Base-by-base conservation (phyloP, 257 asterid genomes). In the Plantago major region DNA sequence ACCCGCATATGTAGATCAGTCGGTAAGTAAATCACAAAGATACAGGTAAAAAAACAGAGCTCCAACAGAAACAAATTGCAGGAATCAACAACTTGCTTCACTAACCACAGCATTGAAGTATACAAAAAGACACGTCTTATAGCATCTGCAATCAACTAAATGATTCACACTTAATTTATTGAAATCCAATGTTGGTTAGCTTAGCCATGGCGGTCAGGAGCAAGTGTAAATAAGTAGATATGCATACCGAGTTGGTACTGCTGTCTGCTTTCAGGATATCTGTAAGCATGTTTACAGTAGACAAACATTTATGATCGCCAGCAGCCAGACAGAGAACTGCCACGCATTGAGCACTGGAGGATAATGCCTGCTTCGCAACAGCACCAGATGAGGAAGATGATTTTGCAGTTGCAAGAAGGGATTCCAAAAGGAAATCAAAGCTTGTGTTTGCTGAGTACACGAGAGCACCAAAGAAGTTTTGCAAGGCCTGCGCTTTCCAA, bases 261-360 rank as follows among this genome's bases (percentile, higher is more conserved):
- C 82, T 76, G 73, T 89, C 97, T 60, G 81, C 82, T 76, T 81
- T 93, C 82, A 93, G 71, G 73, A 90, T 87, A 64, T 87, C 87
- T 15, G 96, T 93, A 54, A 93, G 95, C 99, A 93, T 93, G 48
- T 79, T 74, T 62, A 93, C 97, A 26, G 97, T 93, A 33, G 95
- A 78, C 55, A 83, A 87, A 71, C 94, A 87, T 63, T 87, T 85
- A 55, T 73, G 48, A 57, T 82, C 81, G 49, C 95, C 99, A 2
- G 95, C 97, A 65, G 96, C 97, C 77, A 93, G 96, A 76, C 96
- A 89, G 67, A 93, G 94, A 74, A 89, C 99, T 51, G 99, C 99
- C 71, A 93, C 96, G 73, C 99, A 93, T 76, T 82, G 91, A 55
- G 97, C 99, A 62, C 87, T 80, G 11, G 97, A 90, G 79, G 85